A percentile compares a stretch with the other conserved stretches of the same genome.
Conservation (phyloP, 495 filamentous ascomycete genomes). For the Penicillium soppii region DNA sequence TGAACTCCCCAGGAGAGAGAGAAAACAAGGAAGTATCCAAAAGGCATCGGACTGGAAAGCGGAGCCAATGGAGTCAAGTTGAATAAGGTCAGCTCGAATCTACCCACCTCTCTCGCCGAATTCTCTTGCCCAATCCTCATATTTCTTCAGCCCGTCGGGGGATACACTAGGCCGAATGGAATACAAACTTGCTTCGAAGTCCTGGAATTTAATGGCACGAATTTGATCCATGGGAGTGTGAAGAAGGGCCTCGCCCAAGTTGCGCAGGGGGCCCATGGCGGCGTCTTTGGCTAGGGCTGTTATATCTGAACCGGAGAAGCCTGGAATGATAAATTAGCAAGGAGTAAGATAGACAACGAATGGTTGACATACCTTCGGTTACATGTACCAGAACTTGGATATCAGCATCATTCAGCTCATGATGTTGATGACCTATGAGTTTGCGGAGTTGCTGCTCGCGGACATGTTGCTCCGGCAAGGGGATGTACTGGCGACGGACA, state of each 20-base stretch:
- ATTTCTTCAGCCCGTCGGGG: constrained; percentile 75
- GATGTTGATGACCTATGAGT: constrained; percentile 82
- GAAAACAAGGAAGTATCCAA: not conserved
- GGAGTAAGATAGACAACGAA: not conserved
- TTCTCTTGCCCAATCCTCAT: constrained; percentile 91
- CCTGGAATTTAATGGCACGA: constrained; percentile 74
- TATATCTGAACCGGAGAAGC: constrained; percentile 96
- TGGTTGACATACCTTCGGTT: constrained; percentile 71
- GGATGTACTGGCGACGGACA: constrained; percentile 94
- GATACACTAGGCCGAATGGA: constrained; percentile 93
- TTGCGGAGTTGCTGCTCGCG: constrained; percentile 73
- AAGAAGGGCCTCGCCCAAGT: constrained; percentile 84
- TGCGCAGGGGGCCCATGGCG: constrained; percentile 94
- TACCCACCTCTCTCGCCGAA: constrained; percentile 90
- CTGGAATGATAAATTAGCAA: constrained; percentile 40
- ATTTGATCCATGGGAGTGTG: constrained; percentile 94
- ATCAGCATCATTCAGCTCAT: constrained; percentile 71
- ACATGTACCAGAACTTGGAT: constrained; percentile 73
- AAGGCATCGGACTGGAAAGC: not conserved
- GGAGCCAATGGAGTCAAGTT: not conserved
- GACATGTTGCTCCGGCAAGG: constrained; percentile 81
- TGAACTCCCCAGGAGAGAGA: not conserved
- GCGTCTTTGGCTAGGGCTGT: constrained; percentile 97
- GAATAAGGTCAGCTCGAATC: not conserved
- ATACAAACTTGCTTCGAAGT: constrained; percentile 81